phyloP scores from a whole-genome alignment of 1,139 yeast species.

The Kodamaea alishanica region DNA sequence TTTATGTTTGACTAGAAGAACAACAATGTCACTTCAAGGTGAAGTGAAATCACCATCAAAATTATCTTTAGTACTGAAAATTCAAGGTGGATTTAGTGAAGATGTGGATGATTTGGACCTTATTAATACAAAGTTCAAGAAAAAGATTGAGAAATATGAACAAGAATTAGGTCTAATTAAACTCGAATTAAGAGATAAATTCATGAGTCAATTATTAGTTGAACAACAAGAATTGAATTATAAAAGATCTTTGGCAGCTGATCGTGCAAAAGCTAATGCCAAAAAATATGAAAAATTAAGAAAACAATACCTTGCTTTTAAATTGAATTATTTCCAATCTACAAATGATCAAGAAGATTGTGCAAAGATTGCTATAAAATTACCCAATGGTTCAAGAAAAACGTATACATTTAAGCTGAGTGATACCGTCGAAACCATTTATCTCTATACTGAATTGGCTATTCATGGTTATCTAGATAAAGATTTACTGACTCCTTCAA shows the following conservation, averaged over 20 bases:
- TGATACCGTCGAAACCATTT: constrained; percentile 51
- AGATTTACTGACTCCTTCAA: constrained; percentile 14
- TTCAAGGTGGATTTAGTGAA: constrained; percentile 58
- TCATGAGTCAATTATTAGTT: constrained; percentile 56
- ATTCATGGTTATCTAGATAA: constrained; percentile 31
- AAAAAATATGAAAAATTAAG: constrained; percentile 22
- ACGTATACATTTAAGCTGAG: constrained; percentile 48
- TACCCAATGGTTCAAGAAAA: constrained; percentile 48
- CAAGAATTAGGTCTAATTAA: constrained; percentile 58
- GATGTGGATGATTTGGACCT: constrained; percentile 25
- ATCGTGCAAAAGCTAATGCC: constrained; percentile 36
- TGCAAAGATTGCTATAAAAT: constrained; percentile 59
- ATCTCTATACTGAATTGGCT: constrained; percentile 51
- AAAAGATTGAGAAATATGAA: constrained; percentile 51
- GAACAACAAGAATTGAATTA: constrained; percentile 79
- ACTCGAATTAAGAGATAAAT: constrained; percentile 58
- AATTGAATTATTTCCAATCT: constrained; percentile 39
- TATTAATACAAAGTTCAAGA: constrained; percentile 39
- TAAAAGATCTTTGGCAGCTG: constrained; percentile 61
- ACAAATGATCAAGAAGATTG: constrained; percentile 24
- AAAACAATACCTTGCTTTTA: constrained; percentile 40
- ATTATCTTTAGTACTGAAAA: constrained; percentile 58
- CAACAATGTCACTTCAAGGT: constrained; percentile 58
- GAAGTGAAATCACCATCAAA: constrained; percentile 49
- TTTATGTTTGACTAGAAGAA: constrained; percentile 52